Conservation (phyloP, 768 basidiomycete species). For the Tylopilus plumbeoviolaceoides region DNA sequence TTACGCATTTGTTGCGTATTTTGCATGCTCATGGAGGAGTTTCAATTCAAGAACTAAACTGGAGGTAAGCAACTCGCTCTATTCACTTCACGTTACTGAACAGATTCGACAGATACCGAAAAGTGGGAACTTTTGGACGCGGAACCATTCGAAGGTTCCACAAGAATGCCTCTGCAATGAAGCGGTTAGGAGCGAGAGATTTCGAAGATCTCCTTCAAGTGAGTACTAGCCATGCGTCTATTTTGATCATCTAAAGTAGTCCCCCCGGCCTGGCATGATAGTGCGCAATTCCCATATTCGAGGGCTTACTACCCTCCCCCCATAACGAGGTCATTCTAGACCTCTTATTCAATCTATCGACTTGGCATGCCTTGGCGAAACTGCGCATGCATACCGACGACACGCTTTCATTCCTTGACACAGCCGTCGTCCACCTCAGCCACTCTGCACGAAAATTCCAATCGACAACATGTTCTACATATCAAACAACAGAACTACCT, state of each 20-base stretch:
- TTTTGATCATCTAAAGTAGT: too few relatives aligned
- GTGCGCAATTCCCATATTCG: background rate
- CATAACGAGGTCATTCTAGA: slow-evolving; percentile 9
- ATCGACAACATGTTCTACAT: background rate
- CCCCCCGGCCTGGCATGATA: background rate
- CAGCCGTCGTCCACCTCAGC: too few relatives aligned
- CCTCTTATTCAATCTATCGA: slow-evolving; percentile 7
- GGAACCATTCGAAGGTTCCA: too few relatives aligned
- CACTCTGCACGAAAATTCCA: background rate
- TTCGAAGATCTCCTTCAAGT: slow-evolving; percentile 33
- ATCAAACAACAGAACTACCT: too few relatives aligned
- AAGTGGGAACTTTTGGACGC: too few relatives aligned
- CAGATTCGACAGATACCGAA: background rate
- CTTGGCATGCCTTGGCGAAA: background rate
- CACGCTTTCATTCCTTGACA: background rate
- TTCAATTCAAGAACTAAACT: background rate
- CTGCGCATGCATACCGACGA: background rate
- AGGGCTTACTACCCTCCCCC: background rate
- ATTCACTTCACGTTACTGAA: too few relatives aligned
- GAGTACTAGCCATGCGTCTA: background rate
- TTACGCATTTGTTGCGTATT: slow-evolving; percentile 14
- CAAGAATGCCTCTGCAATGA: background rate
- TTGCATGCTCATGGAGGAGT: background rate
- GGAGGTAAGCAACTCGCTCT: background rate
- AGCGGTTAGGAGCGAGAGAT: slow-evolving; percentile 29